Base-by-base conservation (phyloP, 208 protist genomes). In the Crithidia thermophila region DNA sequence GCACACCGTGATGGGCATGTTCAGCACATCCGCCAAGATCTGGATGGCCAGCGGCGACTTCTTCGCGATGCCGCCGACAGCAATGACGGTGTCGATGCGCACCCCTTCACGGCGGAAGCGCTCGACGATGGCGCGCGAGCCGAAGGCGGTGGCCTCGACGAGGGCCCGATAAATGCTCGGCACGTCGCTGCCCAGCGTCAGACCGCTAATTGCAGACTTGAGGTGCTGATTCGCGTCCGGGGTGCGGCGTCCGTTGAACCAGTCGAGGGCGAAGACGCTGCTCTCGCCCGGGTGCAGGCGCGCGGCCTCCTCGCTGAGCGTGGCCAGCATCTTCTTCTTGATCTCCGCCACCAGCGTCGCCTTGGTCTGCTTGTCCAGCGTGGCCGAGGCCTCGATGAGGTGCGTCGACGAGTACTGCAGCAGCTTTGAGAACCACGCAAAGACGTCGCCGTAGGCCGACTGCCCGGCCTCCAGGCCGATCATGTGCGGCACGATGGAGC, bases 201-300 rank as follows among this genome's bases (percentile, higher is more conserved):
- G 79, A 14, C 75, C 79, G 42, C 57, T 40, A 40, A 89, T 72
- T 28, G 59, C 64, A 0, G 72, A 66, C 53, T 82, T 82, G 20
- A 85, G 76, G 36, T 77, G 57, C 46, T 83, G 77, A 55, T 88
- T 88, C 14, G 79, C 79, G 43, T 83, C 72, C 16, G 79, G 79
- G n/a, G 77, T 84, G 65, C 82, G 67, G 20, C 82, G 72, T 1
- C 79, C 82, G 67, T 88, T 88, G 72, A 88, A 83, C 82, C 82
- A 88, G 56, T 88, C 82, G 2, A 88, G 55, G 25, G 79, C 75
- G 46, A 60, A 62, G 23, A 78, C 75, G 23, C 68, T 75, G 42
- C 43, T 69, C 37, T 62, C 23, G 21, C 51, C 59, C 4, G 68
- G 75, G 28, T 58, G 11, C 34, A 81, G 57, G 3, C 51, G 45